Percentiles rank a stretch among this genome's conserved stretches.
Conservation (phyloP, 768 basidiomycete species). For the Gymnopilus dilepis region DNA sequence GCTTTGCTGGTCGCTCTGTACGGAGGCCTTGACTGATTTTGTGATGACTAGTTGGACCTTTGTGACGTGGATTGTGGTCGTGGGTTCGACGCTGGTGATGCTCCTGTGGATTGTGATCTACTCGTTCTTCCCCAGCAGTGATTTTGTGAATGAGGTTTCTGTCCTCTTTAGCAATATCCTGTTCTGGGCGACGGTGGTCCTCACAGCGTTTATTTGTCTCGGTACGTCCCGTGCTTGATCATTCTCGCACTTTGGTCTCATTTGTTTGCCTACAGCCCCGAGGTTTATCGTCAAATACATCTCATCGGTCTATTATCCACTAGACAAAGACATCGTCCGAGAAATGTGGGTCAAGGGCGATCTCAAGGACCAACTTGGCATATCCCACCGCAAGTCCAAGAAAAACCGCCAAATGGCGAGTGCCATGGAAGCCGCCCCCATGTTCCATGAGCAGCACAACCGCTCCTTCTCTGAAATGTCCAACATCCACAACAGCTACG, state of each 20-base stretch:
- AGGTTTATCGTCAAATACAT: conserved; percentile 81
- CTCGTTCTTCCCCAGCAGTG: conserved; percentile 74
- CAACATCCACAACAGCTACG: conserved; percentile 46
- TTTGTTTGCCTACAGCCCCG: conserved; percentile 56
- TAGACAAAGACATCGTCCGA: conserved; percentile 89
- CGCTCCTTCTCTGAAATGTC: conserved; percentile 71
- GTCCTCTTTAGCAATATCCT: conserved; percentile 78
- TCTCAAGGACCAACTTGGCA: conserved; percentile 80
- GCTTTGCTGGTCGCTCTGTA: conserved; percentile 9
- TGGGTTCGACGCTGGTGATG: conserved; percentile 84
- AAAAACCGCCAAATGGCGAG: conserved; percentile 38
- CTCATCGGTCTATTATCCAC: conserved; percentile 71
- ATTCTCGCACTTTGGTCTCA: neutral
- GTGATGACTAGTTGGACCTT: conserved; percentile 67
- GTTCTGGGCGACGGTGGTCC: conserved; percentile 83
- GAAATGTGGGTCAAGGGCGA: conserved; percentile 90
- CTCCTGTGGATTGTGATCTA: conserved; percentile 88
- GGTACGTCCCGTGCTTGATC: conserved; percentile 51
- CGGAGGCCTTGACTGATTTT: conserved; percentile 6
- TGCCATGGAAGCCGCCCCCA: conserved; percentile 69
- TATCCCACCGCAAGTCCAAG: conserved; percentile 63
- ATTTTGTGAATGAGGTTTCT: conserved; percentile 75
- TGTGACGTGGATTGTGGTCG: conserved; percentile 82
- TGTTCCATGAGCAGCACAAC: conserved; percentile 68
- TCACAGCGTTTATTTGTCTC: conserved; percentile 74